These are phyloP conservation scores for Candida nonsorbophila DNA, from an alignment of 805 yeast species.

Conservation along the genomic window DNA sequence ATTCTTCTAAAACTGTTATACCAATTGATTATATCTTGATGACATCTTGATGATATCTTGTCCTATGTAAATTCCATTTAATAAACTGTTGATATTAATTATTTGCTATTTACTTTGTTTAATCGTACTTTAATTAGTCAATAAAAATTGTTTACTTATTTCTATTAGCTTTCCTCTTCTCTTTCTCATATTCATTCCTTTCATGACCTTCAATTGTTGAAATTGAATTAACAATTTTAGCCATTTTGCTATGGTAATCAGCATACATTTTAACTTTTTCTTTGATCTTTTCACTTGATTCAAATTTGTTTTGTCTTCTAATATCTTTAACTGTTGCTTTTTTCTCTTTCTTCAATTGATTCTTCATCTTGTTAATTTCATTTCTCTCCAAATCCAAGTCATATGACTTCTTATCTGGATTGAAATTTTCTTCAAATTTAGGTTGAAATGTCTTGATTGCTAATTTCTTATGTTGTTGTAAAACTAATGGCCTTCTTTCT, in stretches of 20 bases:
- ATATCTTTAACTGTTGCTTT: constrained; percentile 85
- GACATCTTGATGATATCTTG: no score
- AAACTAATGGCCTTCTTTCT: constrained; percentile 58
- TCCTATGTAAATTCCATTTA: not conserved
- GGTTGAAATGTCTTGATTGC: constrained; percentile 86
- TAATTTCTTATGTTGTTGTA: constrained; percentile 80
- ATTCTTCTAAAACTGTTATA: no score
- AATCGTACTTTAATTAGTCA: no score
- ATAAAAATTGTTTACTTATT: no score
- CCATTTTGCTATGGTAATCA: constrained; percentile 87
- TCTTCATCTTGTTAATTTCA: constrained; percentile 77
- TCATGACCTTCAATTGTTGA: constrained; percentile 94
- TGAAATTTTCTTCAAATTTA: constrained; percentile 90
- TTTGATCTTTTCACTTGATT: constrained; percentile 76
- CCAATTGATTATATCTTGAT: no score
- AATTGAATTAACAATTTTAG: constrained; percentile 77
- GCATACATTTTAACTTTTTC: constrained; percentile 71
- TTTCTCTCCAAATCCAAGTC: constrained; percentile 69
- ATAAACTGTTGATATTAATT: constrained; percentile 1
- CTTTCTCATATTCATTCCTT: constrained; percentile 87
- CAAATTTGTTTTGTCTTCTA: constrained; percentile 82
- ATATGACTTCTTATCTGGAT: constrained; percentile 90
- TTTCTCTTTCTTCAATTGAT: constrained; percentile 85
- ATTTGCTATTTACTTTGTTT: constrained; percentile 1
- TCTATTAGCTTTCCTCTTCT: constrained; percentile 56